Base-by-base conservation (phyloP, 495 filamentous ascomycete species). In the Podospora conica region DNA sequence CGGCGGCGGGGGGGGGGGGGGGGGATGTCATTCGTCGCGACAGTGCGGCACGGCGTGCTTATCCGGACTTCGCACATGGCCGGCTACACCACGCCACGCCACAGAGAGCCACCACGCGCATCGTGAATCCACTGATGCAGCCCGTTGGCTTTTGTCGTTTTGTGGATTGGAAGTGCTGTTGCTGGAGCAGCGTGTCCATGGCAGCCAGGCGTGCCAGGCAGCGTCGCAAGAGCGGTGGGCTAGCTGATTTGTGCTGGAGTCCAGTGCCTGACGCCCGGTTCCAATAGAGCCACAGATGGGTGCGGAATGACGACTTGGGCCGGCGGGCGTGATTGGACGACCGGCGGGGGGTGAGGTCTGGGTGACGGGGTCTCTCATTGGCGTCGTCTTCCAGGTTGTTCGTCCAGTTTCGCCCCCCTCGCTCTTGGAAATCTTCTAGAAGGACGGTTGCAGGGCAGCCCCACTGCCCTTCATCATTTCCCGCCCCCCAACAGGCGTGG, bases 391-490 rank as follows among this genome's bases (percentile, higher is more conserved):
- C 25, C 55, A 57, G 55, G 55, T 27, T 24, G 23, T 23, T 63
- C 61, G 61, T 24, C 53, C 61, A 61, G 21, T 20, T 53, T 63
- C 54, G 57, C 25, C 57, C 25, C 18, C 61, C 22, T 53, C 61
- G 20, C 28, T 40, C 54, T 55, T 28, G 9, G 63, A 64, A 64
- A 55, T 28, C 63, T 64, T 64, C 63, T 64, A 64, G 63, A 64
- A 64, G 63, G 48, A 55, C 61, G 61, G 48, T 63, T 48, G 40
- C 48, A n/a, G 25, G 53, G 10, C 9, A 24, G 29, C 63, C 63
- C 63, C 63, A 64, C 63, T 24, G 54, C 28, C 63, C 28, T 64
- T 58, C 29, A 21, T 64, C 63, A 64, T 64, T 64, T 64, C 63
- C 63, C 55, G 63, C 54, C 55, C 25, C 22, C 63, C 31, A 53